Evolutionary conservation across 2,329 filamentous ascomycete genomes (phyloP).

Genomic region (Ascochyta clinopodiicola): DNA sequence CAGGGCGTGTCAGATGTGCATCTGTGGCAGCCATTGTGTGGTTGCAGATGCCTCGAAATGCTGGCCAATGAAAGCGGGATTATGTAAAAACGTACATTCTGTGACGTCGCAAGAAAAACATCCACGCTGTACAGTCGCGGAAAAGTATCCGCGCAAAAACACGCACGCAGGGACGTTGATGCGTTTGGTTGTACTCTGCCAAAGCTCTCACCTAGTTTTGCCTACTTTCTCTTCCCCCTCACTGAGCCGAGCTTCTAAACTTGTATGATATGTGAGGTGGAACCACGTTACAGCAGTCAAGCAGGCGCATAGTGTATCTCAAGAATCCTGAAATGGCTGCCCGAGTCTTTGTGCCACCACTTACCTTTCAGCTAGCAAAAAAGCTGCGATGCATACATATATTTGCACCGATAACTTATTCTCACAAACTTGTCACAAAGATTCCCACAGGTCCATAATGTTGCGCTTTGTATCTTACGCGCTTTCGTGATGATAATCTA

Average conservation of each 20-base stretch:
- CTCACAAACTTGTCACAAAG: not conserved
- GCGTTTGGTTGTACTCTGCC: not conserved
- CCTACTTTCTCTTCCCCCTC: too few species aligned
- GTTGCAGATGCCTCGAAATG: conserved; percentile 5
- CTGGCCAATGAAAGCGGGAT: conserved; percentile 12
- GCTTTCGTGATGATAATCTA: not conserved
- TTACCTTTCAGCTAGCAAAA: not conserved
- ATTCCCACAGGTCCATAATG: not conserved
- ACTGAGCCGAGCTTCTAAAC: not conserved
- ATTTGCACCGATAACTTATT: not conserved
- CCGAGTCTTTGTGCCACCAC: not conserved
- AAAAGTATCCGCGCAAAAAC: conserved; percentile 14
- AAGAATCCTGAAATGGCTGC: not conserved
- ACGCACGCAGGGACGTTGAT: not conserved
- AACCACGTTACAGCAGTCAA: not conserved
- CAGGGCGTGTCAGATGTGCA: conserved; percentile 6
- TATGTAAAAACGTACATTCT: conserved; percentile 15
- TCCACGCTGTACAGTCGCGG: conserved; percentile 3
- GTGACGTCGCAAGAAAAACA: conserved; percentile 18
- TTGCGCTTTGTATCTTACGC: not conserved
- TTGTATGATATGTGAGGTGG: not conserved
- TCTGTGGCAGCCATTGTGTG: conserved; percentile 15
- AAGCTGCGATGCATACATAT: not conserved
- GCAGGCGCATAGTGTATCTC: not conserved
- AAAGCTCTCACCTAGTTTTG: too few species aligned